These are phyloP conservation scores for Fusarium dimerum DNA, from an alignment of 2,329 filamentous ascomycete species.

Conservation along the genomic window DNA sequence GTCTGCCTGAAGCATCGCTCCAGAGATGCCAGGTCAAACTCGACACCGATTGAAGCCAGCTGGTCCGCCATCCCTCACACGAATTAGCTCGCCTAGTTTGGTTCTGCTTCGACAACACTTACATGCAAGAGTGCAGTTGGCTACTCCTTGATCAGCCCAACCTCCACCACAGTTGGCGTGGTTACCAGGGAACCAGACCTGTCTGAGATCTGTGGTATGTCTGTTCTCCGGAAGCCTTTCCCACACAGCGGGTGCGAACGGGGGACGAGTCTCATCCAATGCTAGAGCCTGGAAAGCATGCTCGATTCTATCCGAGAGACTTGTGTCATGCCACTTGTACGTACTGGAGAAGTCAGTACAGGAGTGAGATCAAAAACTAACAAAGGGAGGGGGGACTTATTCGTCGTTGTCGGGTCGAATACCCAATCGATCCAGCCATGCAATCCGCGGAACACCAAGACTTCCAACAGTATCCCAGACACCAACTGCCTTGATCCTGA, in stretches of 20 bases:
- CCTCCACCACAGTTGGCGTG: slow-evolving; percentile 73
- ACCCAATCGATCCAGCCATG: slow-evolving; percentile 49
- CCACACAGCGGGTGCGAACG: slow-evolving; percentile 59
- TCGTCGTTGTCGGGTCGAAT: slow-evolving; percentile 46
- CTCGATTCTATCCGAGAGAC: slow-evolving; percentile 52
- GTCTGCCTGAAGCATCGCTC: slow-evolving; percentile 42
- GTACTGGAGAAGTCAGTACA: slow-evolving; percentile 38
- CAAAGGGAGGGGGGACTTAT: slow-evolving; percentile 38
- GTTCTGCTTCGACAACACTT: slow-evolving; percentile 13
- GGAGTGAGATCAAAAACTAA: background rate
- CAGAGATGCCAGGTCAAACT: slow-evolving; percentile 47
- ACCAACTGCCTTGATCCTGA: slow-evolving; percentile 46
- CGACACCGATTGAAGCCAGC: slow-evolving; percentile 50
- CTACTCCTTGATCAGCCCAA: slow-evolving; percentile 53
- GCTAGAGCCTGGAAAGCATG: slow-evolving; percentile 62
- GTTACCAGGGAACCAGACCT: slow-evolving; percentile 69
- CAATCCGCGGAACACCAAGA: slow-evolving; percentile 46
- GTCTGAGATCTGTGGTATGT: slow-evolving; percentile 46
- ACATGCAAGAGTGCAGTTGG: slow-evolving; percentile 43
- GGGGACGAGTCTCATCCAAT: slow-evolving; percentile 55
- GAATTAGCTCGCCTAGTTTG: background rate
- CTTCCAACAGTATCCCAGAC: slow-evolving; percentile 51
- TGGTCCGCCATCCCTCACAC: slow-evolving; percentile 57
- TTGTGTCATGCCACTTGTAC: slow-evolving; percentile 56
- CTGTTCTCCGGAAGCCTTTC: slow-evolving; percentile 43